These are phyloP conservation scores for Breynia disticha DNA, from an alignment of 441 rosid species.

Conservation along the genomic window DNA sequence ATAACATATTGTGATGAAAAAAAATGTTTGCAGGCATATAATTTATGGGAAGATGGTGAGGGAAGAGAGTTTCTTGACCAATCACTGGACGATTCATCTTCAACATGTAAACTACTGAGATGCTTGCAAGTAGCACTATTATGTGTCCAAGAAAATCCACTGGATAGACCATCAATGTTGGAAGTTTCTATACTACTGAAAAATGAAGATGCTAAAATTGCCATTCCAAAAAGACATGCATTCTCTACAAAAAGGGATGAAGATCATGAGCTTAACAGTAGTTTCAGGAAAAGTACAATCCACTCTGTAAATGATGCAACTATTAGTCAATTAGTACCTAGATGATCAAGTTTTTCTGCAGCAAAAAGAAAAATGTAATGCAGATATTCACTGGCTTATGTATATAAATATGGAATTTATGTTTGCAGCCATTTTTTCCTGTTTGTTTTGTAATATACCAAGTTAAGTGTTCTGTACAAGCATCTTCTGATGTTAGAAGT, in stretches of 20 bases:
- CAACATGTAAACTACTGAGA: neutral
- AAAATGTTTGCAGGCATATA: neutral
- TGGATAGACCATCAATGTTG: constrained; percentile 3
- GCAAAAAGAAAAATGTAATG: too few relatives aligned
- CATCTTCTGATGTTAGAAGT: too few relatives aligned
- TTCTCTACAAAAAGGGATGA: neutral
- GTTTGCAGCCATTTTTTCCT: too few relatives aligned
- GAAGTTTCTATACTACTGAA: neutral
- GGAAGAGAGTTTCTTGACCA: constrained; percentile 1
- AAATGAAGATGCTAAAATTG: neutral
- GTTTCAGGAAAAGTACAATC: neutral
- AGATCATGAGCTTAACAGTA: neutral
- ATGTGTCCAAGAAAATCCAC: neutral
- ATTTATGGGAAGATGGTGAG: neutral
- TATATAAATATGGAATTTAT: too few relatives aligned
- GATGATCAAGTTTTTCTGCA: neutral
- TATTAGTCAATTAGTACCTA: neutral
- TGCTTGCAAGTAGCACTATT: neutral
- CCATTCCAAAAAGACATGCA: constrained; percentile 1
- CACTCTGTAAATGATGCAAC: neutral
- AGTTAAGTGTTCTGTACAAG: too few relatives aligned
- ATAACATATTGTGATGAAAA: too few relatives aligned
- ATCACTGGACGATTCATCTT: constrained; percentile 2
- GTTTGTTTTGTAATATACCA: too few relatives aligned
- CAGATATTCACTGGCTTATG: too few relatives aligned